Conservation (phyloP, 148 eudicot genomes). For the Amaranthus hypochondriacus region DNA sequence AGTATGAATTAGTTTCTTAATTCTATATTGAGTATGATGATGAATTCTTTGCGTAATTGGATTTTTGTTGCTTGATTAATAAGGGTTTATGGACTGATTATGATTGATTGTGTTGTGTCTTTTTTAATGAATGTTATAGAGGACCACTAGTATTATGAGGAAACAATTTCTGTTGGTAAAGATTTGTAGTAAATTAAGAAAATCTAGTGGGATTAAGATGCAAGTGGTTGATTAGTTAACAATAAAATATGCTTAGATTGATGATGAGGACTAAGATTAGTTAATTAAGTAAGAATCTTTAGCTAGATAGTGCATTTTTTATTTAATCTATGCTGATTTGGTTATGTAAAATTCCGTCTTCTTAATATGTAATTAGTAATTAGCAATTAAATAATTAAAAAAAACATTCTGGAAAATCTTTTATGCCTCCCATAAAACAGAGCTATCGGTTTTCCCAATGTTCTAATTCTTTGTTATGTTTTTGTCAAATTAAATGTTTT, state of each 20-base stretch:
- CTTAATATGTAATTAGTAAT: not conserved
- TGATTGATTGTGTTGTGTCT: not conserved
- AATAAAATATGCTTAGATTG: not conserved
- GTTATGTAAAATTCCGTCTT: not conserved
- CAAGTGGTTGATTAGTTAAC: conserved; percentile 3
- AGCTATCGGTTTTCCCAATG: too few relatives aligned
- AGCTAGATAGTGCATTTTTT: not conserved
- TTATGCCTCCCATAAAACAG: too few relatives aligned
- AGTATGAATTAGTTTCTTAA: too few relatives aligned
- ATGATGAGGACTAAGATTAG: not conserved
- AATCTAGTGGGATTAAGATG: conserved; percentile 4
- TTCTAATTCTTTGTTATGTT: too few relatives aligned
- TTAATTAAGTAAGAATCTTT: conserved; percentile 6
- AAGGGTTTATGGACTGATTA: conserved; percentile 8
- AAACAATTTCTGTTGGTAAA: conserved; percentile 17
- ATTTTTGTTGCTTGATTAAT: not conserved
- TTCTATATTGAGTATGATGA: too few relatives aligned
- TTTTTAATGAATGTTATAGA: not conserved
- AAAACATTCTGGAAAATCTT: conserved; percentile 10
- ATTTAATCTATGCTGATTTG: not conserved
- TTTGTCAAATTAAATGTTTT: too few relatives aligned
- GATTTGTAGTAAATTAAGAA: not conserved
- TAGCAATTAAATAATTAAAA: not conserved
- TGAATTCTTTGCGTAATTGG: too few relatives aligned
- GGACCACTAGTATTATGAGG: not conserved